phyloP scores from a whole-genome alignment of 495 filamentous ascomycete genomes.

The Geopyxis carbonaria region DNA sequence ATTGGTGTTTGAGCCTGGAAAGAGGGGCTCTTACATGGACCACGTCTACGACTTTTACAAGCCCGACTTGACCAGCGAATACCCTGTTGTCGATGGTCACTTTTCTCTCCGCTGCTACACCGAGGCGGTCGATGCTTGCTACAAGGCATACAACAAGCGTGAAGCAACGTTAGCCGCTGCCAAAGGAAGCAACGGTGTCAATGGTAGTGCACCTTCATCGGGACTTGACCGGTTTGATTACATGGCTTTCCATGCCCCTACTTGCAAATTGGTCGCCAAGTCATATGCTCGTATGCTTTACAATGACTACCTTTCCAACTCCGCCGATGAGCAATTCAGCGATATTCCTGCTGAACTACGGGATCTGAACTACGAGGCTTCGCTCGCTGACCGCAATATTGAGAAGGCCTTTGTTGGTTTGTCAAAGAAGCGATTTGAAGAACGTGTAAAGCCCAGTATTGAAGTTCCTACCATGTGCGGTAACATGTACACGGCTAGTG shows the following conservation, averaged over 20 bases:
- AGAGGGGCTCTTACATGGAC: conserved; percentile 69
- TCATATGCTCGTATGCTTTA: conserved; percentile 89
- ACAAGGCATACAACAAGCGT: conserved; percentile 82
- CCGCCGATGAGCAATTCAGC: conserved; percentile 58
- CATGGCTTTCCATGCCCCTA: conserved; percentile 88
- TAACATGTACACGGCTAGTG: conserved; percentile 97
- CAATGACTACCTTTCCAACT: conserved; percentile 81
- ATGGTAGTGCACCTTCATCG: conserved; percentile 38
- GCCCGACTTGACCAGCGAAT: conserved; percentile 93
- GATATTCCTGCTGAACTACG: conserved; percentile 74
- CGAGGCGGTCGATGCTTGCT: conserved; percentile 85
- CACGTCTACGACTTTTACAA: conserved; percentile 99
- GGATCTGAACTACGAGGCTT: conserved; percentile 69
- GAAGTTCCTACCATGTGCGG: conserved; percentile 86
- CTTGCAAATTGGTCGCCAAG: conserved; percentile 94
- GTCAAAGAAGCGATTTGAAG: conserved; percentile 86
- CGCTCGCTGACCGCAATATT: conserved; percentile 76
- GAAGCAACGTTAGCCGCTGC: conserved; percentile 44
- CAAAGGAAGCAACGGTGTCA: conserved; percentile 40
- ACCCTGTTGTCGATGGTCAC: conserved; percentile 91
- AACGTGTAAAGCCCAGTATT: conserved; percentile 69
- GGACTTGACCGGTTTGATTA: conserved; percentile 88
- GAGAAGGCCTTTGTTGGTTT: conserved; percentile 95
- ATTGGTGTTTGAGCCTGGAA: conserved; percentile 76
- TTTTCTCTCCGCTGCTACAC: conserved; percentile 92